These are phyloP conservation scores for Endotrypanum monterogeii DNA, from an alignment of 208 protist species.

Conservation along the genomic window DNA sequence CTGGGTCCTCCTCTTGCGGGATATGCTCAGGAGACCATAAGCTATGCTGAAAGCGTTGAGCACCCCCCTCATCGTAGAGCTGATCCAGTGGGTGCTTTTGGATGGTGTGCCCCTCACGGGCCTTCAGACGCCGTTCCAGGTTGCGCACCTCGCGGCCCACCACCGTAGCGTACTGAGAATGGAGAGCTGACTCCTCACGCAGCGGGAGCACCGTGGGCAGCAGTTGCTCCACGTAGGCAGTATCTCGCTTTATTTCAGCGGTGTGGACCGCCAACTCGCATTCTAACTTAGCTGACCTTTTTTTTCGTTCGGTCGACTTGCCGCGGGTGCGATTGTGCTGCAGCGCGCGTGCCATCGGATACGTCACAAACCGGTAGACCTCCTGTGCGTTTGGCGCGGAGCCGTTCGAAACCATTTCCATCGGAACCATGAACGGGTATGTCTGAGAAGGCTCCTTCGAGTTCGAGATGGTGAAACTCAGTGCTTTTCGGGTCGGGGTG, in stretches of 20 bases:
- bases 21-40: constrained; percentile 63
- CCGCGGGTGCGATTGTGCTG: constrained; percentile 35
- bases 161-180: constrained; percentile 56
- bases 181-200: constrained; percentile 63
- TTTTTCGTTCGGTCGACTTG: constrained; percentile 25
- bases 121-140: constrained; percentile 59
- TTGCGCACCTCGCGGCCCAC: constrained; percentile 57
- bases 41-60: constrained; percentile 84
- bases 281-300: constrained; percentile 36
- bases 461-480: constrained; percentile 62
- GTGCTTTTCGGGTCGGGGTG: constrained; percentile 35
- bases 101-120: constrained; percentile 33
- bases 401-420: constrained; percentile 59
- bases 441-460: constrained; percentile 57
- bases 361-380: constrained; percentile 65
- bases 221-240: constrained; percentile 40
- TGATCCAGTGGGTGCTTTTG: constrained; percentile 77
- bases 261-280: constrained; percentile 39
- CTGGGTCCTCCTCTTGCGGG: constrained; percentile 70
- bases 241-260: constrained; percentile 35
- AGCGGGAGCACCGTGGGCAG: constrained; percentile 67
- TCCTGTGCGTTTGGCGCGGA: constrained; percentile 16
- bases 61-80: constrained; percentile 85
- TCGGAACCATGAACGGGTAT: constrained; percentile 54
- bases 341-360: constrained; percentile 57